Evolutionary conservation across 1,284 basidiomycete species (phyloP).

Genomic region (Ceratobasidium sp.): DNA sequence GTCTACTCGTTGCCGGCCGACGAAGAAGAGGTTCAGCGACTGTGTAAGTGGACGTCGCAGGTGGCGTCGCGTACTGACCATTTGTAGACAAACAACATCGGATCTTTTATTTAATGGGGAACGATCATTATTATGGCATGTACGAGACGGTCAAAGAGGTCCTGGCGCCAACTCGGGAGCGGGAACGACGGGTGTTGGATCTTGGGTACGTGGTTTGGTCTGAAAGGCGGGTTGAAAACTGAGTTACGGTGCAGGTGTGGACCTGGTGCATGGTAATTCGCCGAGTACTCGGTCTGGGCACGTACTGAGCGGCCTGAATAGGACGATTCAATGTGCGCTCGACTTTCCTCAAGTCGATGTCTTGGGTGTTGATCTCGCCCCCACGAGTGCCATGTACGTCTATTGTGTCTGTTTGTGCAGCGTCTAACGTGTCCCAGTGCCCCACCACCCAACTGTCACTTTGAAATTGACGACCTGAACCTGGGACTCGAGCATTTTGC

Average conservation of each 20-base stretch:
- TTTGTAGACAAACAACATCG: constrained; percentile 66
- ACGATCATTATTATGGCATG: constrained; percentile 27
- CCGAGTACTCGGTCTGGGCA: neutral
- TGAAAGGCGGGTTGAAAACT: neutral
- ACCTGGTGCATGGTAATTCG: constrained; percentile 69
- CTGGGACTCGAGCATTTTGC: constrained; percentile 80
- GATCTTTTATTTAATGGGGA: constrained; percentile 66
- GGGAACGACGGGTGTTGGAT: constrained; percentile 67
- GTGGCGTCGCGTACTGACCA: constrained; percentile 16
- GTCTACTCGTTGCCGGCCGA: constrained; percentile 77
- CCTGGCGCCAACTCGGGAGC: constrained; percentile 17
- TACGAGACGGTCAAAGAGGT: constrained; percentile 51
- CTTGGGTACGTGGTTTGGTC: constrained; percentile 51
- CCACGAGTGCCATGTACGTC: constrained; percentile 70
- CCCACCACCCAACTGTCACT: constrained; percentile 45
- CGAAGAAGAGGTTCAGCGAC: constrained; percentile 70
- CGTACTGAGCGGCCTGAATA: constrained; percentile 46
- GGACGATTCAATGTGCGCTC: constrained; percentile 74
- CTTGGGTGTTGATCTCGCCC: constrained; percentile 77
- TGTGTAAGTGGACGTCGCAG: constrained; percentile 56
- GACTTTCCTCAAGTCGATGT: constrained; percentile 72
- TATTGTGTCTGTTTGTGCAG: neutral
- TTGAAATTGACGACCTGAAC: constrained; percentile 82
- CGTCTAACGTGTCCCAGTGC: constrained; percentile 32
- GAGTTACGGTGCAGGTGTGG: constrained; percentile 59